Percentiles rank a stretch among this genome's conserved stretches.
phyloP scores from a whole-genome alignment of 805 yeast species.

The Myxozyma udenii region DNA sequence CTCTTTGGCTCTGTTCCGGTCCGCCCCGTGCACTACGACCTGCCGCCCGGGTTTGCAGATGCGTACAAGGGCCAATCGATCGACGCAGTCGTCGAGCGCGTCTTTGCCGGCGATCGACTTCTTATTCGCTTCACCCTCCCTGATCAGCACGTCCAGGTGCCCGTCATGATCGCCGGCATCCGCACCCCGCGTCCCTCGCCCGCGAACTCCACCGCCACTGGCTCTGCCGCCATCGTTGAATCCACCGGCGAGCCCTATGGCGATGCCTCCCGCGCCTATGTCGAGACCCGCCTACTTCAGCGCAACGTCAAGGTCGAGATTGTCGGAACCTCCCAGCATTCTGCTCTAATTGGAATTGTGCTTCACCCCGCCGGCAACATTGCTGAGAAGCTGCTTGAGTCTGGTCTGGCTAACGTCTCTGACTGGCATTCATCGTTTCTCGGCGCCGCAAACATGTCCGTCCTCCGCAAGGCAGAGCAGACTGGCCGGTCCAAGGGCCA shows the following conservation, averaged over 20 bases:
- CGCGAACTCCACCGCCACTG: constrained; percentile 27
- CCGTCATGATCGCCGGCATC: constrained; percentile 69
- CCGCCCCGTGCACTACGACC: constrained; percentile 19
- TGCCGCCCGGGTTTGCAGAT: constrained; percentile 40
- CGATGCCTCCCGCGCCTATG: constrained; percentile 61
- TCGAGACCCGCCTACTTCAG: constrained; percentile 61
- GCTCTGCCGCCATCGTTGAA: constrained; percentile 35
- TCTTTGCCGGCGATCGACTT: constrained; percentile 75
- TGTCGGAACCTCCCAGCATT: constrained; percentile 54
- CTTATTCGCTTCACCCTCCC: constrained; percentile 54
- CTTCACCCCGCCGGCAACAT: constrained; percentile 76
- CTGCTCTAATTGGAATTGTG: constrained; percentile 54
- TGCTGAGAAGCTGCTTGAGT: constrained; percentile 60
- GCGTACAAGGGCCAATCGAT: constrained; percentile 45
- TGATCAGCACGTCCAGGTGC: constrained; percentile 55
- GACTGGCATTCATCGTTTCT: constrained; percentile 75
- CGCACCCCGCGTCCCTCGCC: constrained; percentile 66
- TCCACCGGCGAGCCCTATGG: constrained; percentile 55
- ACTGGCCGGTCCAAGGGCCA: constrained; percentile 55
- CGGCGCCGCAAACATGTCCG: constrained; percentile 62
- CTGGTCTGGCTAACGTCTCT: constrained; percentile 69
- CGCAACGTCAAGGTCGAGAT: constrained; percentile 56
- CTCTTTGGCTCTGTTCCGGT: constrained; percentile 45
- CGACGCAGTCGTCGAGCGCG: constrained; percentile 67
- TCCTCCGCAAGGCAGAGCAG: constrained; percentile 62